Evolutionary conservation across 441 rosid genomes (phyloP).

Genomic region (Erodium chrysanthum): DNA sequence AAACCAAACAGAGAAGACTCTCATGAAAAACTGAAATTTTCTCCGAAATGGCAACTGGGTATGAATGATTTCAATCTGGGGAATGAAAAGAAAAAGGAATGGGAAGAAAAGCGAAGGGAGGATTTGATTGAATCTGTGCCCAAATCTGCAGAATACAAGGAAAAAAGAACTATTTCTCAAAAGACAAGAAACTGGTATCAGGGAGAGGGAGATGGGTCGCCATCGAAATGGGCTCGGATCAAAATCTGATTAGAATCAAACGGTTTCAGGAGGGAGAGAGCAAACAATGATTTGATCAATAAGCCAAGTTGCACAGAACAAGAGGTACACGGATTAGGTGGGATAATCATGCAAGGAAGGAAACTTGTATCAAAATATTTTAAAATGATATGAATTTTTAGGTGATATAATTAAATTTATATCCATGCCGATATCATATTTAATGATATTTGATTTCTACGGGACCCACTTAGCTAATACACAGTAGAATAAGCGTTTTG

Average conservation of each 20-base stretch:
- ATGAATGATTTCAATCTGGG: not conserved
- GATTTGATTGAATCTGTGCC: constrained; percentile 3
- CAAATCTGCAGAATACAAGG: not conserved
- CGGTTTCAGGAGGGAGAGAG: constrained; percentile 27
- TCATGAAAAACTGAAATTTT: not conserved
- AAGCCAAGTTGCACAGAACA: not conserved
- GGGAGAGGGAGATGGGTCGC: constrained; percentile 14
- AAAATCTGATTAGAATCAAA: constrained; percentile 30
- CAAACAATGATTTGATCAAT: constrained; percentile 7
- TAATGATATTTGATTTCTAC: too few species aligned
- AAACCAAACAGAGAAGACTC: not conserved
- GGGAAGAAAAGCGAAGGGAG: not conserved
- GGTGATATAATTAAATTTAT: not conserved
- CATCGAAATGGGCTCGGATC: constrained; percentile 28
- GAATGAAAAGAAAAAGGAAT: not conserved
- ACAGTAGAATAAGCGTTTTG: too few species aligned
- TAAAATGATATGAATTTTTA: not conserved
- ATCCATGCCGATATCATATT: too few species aligned
- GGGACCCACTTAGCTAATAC: too few species aligned
- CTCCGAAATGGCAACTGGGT: not conserved
- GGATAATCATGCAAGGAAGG: constrained; percentile 16
- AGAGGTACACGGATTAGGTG: constrained; percentile 20
- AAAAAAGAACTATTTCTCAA: not conserved
- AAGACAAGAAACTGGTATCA: not conserved
- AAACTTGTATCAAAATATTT: constrained; percentile 4